These are phyloP conservation scores for Pistacia vera DNA, from an alignment of 345 rosid species.

Conservation along the genomic window DNA sequence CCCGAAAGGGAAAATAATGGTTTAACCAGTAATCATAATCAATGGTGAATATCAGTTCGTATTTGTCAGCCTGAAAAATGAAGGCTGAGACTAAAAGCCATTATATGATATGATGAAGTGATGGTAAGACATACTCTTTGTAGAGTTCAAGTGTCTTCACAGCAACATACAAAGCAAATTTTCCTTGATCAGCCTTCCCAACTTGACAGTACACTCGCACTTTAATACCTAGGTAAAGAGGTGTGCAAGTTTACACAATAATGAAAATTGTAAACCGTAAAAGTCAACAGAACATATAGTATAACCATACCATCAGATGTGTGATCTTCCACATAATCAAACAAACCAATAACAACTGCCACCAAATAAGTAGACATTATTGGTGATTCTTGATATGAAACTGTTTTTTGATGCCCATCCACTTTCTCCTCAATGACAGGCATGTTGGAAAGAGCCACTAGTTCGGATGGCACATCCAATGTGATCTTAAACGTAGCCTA, in stretches of 20 bases:
- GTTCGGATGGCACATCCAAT: slow-evolving; percentile 75
- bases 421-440: slow-evolving; percentile 70
- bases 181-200: slow-evolving; percentile 87
- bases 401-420: slow-evolving; percentile 62
- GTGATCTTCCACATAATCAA: slow-evolving; percentile 84
- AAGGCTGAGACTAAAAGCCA: slow-evolving; percentile 1
- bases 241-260: slow-evolving; percentile 9
- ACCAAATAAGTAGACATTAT: slow-evolving; percentile 97
- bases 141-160: slow-evolving; percentile 82
- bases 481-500: slow-evolving; percentile 97
- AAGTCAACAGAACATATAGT: background rate
- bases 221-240: slow-evolving; percentile 58
- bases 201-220: slow-evolving; percentile 93
- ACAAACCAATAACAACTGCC: slow-evolving; percentile 89
- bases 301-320: slow-evolving; percentile 75
- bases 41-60: background rate
- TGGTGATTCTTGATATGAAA: slow-evolving; percentile 83
- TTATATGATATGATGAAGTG: slow-evolving; percentile 2
- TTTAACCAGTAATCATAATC: background rate
- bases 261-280: background rate
- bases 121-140: slow-evolving; percentile 62
- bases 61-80: slow-evolving; percentile 9
- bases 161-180: slow-evolving; percentile 92
- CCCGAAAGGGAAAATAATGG: background rate
- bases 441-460: slow-evolving; percentile 95